Evolutionary conservation across 208 protist genomes (phyloP), one percentile per base, ranked within the genome.

Genomic region (Wallacemonas rigidus): DNA sequence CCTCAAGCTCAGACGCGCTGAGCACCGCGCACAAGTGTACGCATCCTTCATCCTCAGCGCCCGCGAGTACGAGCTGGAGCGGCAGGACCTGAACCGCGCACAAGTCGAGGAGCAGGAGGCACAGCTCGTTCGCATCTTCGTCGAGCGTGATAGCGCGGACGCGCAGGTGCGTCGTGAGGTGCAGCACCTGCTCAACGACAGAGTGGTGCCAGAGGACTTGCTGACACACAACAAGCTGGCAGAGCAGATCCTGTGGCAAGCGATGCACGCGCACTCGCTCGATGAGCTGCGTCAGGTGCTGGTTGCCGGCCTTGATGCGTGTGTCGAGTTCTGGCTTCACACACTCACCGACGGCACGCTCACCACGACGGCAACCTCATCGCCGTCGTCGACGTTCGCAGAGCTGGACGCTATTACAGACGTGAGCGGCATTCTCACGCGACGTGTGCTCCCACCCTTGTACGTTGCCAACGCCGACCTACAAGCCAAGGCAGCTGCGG

Each of bases 211-310:
- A 15, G 71, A 69, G 14, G 68, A 81, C 51, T 71, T 91, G 38
- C 81, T 95, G 35, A 95, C 87, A 44, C 85, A 90, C 68, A 88
- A 91, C 67, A 69, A 71, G 11, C 26, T 78, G 26, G 83, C 87
- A n/a, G 90, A 95, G 77, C 48, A 71, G 35, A 69, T 95, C 35
- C 74, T 95, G 81, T 93, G 90, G 90, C 80, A 85, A 65, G 87
- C 90, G 5, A 95, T 95, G 90, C 86, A 91, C 71, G 83, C 86
- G 7, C 55, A 74, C 57, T 81, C 77, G 3, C 45, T 69, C 15
- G 75, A 79, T 1, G 90, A 87, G 68, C 82, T 83, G 79, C 55
- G 77, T 17, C 55, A 26, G 0, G 82, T 83, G 6, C 71, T 90
- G 38, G 68, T 67, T 17, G 57, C 76, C 14, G 79, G 85, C 11